Percentiles rank a stretch among this genome's conserved stretches.
These are phyloP conservation scores for Cryptococcus depauperatus DNA, from an alignment of 1,284 basidiomycete species.

Conservation along the genomic window DNA sequence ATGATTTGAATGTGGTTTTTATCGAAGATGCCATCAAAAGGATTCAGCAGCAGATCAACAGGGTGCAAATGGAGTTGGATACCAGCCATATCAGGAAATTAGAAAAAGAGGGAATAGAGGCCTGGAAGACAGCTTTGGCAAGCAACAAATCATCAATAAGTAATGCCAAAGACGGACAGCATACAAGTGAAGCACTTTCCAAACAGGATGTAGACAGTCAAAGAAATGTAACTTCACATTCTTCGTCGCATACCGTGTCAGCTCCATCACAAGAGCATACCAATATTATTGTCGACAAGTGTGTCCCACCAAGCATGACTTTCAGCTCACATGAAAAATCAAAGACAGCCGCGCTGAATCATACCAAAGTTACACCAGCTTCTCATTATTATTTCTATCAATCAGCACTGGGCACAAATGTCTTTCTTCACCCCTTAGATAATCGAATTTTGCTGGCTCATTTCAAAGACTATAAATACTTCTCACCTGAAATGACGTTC, in stretches of 20 bases:
- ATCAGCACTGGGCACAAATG: conserved; percentile 78
- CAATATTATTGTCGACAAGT: too few relatives aligned
- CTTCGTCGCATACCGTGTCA: too few relatives aligned
- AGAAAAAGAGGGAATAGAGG: conserved; percentile 35
- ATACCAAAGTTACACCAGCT: conserved; percentile 29
- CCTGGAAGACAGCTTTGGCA: conserved; percentile 38
- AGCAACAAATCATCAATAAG: too few relatives aligned
- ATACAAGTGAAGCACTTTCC: too few relatives aligned
- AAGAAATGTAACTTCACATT: too few relatives aligned
- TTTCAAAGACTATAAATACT: conserved; percentile 70
- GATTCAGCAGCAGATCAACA: conserved; percentile 66
- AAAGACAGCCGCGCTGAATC: too few relatives aligned
- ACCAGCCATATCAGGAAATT: conserved; percentile 47
- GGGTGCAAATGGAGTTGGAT: conserved; percentile 61
- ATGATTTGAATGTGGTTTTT: conserved; percentile 70
- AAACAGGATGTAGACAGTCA: too few relatives aligned
- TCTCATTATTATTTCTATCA: conserved; percentile 85
- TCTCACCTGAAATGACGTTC: conserved; percentile 74
- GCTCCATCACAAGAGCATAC: too few relatives aligned
- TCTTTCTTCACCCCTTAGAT: conserved; percentile 92
- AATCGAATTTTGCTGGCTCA: conserved; percentile 85
- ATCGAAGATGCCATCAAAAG: conserved; percentile 69
- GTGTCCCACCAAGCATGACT: too few relatives aligned
- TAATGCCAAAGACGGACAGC: too few relatives aligned
- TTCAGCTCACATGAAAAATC: too few relatives aligned